Percentiles rank a stretch among this genome's conserved stretches.
Conservation (phyloP, 257 asterid genomes). For the Fraxinus excelsior region DNA sequence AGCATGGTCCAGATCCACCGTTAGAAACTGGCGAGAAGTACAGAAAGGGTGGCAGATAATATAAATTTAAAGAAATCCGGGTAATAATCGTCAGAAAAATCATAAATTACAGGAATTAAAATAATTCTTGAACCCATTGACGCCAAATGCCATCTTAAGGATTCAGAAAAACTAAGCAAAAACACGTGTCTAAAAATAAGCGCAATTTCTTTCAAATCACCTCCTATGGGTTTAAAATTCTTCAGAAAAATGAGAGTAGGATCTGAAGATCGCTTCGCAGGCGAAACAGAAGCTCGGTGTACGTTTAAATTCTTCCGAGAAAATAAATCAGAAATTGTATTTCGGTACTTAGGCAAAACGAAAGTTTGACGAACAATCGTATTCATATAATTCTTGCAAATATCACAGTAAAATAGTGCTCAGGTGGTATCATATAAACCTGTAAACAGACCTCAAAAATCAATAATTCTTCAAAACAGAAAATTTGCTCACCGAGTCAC, state of each 20-base stretch:
- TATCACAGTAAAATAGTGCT: background rate
- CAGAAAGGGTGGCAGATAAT: background rate
- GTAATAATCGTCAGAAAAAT: background rate
- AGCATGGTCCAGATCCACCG: no score
- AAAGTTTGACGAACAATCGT: slow-evolving; percentile 10
- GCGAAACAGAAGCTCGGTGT: slow-evolving; percentile 30
- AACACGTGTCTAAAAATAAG: background rate
- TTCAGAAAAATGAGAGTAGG: slow-evolving; percentile 16
- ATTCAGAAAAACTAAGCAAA: no score
- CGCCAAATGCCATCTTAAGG: background rate
- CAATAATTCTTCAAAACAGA: slow-evolving; percentile 20
- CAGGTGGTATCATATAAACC: background rate
- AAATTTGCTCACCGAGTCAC: slow-evolving; percentile 11
- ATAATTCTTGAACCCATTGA: background rate
- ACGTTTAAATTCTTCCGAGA: slow-evolving; percentile 19
- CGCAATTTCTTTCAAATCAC: slow-evolving; percentile 30
- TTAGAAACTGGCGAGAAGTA: background rate
- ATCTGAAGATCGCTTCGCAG: slow-evolving; percentile 29
- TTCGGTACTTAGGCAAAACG: slow-evolving; percentile 26
- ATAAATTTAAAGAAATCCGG: background rate
- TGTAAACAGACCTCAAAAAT: background rate
- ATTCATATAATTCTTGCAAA: background rate
- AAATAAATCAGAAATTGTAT: slow-evolving; percentile 21
- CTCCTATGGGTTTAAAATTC: slow-evolving; percentile 33
- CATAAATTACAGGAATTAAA: background rate